Conservation (phyloP, 2,329 filamentous ascomycete species). For the Emmonsiellopsis sp. region DNA sequence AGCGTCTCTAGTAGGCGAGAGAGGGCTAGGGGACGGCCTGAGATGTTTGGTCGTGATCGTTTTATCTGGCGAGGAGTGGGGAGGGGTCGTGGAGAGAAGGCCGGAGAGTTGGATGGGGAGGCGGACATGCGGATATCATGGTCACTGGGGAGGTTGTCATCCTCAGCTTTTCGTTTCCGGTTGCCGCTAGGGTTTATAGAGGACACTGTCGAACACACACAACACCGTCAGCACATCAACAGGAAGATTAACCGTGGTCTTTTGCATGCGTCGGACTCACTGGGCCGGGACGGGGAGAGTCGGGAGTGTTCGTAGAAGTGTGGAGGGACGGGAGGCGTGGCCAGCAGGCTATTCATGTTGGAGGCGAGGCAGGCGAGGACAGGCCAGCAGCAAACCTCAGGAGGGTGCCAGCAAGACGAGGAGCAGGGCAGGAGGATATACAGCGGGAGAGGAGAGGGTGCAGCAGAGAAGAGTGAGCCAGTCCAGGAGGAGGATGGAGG, state of each 20-base stretch:
- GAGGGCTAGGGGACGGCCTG: slow-evolving; percentile 55
- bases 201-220: slow-evolving; percentile 23
- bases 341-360: slow-evolving; percentile 54
- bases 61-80: slow-evolving; percentile 59
- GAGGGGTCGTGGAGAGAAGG: slow-evolving; percentile 59
- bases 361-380: slow-evolving; percentile 6
- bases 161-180: slow-evolving; percentile 83
- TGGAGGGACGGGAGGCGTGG: slow-evolving; percentile 50
- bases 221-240: slow-evolving; percentile 2
- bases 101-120: slow-evolving; percentile 75
- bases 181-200: slow-evolving; percentile 32
- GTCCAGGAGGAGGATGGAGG: slow-evolving; percentile 1
- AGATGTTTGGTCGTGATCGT: slow-evolving; percentile 57
- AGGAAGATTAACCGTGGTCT: not conserved
- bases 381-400: slow-evolving; percentile 16
- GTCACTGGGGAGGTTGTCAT: slow-evolving; percentile 44
- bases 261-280: slow-evolving; percentile 33
- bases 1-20: slow-evolving; percentile 88
- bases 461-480: slow-evolving; percentile 25
- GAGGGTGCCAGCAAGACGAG: slow-evolving; percentile 4
- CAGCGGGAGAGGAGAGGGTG: slow-evolving; percentile 13
- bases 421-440: slow-evolving; percentile 6
- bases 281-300: slow-evolving; percentile 50
- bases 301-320: slow-evolving; percentile 53
- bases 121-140: slow-evolving; percentile 80